Percentiles rank a stretch among this genome's conserved stretches.
phyloP scores from a whole-genome alignment of 768 basidiomycete genomes.

The Rhodotorula babjevae region DNA sequence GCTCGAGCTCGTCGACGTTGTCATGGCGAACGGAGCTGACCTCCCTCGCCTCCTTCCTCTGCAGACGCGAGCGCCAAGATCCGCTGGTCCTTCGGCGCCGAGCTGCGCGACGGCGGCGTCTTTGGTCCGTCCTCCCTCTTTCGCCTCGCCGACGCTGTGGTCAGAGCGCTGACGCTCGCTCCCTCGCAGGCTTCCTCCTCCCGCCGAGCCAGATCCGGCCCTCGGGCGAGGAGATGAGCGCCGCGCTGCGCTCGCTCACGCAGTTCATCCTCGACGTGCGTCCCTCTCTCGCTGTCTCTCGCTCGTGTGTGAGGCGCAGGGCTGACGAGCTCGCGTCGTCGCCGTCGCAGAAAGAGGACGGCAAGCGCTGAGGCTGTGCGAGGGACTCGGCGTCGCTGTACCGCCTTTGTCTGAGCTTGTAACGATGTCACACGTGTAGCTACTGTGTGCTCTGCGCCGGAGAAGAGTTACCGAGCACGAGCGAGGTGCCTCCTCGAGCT shows the following conservation, averaged over 20 bases:
- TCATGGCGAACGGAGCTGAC: too few species aligned
- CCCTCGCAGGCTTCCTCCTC: conserved; percentile 56
- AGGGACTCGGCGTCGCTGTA: neutral
- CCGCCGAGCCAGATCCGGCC: conserved; percentile 69
- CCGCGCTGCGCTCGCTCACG: conserved; percentile 63
- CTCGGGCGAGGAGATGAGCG: conserved; percentile 69
- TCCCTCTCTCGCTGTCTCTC: neutral
- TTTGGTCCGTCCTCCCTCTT: conserved; percentile 49
- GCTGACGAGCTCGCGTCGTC: neutral
- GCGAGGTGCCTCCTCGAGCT: too few species aligned
- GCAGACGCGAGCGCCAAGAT: conserved; percentile 55
- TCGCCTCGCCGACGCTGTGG: too few species aligned
- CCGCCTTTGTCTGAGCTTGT: neutral
- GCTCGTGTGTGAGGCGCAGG: neutral
- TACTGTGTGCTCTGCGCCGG: neutral
- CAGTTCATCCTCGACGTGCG: conserved; percentile 55
- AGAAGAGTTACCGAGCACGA: too few species aligned
- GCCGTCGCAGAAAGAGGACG: conserved; percentile 3
- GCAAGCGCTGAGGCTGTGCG: neutral
- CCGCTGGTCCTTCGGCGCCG: conserved; percentile 59
- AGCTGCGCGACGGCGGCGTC: conserved; percentile 66
- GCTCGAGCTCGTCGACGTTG: too few species aligned
- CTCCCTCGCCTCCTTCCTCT: conserved; percentile 65
- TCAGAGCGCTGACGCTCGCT: neutral
- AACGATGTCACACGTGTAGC: neutral